Evolutionary conservation across 2,329 filamentous ascomycete species (phyloP), one percentile per base, ranked within the genome.

Genomic region (Fusarium tupiense): DNA sequence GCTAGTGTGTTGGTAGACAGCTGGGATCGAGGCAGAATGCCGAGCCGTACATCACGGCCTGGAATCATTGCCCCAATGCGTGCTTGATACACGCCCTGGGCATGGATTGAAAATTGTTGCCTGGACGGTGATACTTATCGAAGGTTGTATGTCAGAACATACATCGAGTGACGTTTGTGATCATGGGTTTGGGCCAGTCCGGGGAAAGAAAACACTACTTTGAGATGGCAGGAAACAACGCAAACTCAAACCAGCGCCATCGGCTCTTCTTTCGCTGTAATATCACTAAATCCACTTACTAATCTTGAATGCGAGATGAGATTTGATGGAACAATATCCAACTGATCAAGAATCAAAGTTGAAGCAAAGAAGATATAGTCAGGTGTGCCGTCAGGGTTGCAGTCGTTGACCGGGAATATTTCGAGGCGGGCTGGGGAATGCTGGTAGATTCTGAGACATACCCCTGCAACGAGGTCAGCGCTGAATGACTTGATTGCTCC

Each of bases 301-400:
- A 73, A 78, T 78, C 29, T 67, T 70, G 67, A 76, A 77, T 67
- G 67, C 71, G 77, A 78, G 71, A 79, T 79, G 76, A 79, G 69
- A 57, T 67, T 76, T 57, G 50, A 67, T 58, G 59, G 69, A 74
- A 67, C 44, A 57, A 64, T 54, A 40, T 69, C 58, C 61, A 61
- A 73, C 53, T 58, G 59, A 65, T 59, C 52, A 50, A 53, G 53
- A 67, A 64, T 50, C 63, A 49, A 62, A 72, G 54, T 67, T 67
- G 67, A 69, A 53, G 61, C 56, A 68, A 54, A 59, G 47, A 76
- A 59, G 57, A 65, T 50, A 67, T 58, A 66, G 64, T 69, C 69
- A 64, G 59, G 62, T 64, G 66, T 69, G 77, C 76, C 77, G 77
- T 75, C 64, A 58, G 69, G 69, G 77, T 79, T 75, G 62, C 74